Evolutionary conservation across 371 early-diverging fungal genomes (phyloP).

Genomic region (Apophysomyces variabilis): DNA sequence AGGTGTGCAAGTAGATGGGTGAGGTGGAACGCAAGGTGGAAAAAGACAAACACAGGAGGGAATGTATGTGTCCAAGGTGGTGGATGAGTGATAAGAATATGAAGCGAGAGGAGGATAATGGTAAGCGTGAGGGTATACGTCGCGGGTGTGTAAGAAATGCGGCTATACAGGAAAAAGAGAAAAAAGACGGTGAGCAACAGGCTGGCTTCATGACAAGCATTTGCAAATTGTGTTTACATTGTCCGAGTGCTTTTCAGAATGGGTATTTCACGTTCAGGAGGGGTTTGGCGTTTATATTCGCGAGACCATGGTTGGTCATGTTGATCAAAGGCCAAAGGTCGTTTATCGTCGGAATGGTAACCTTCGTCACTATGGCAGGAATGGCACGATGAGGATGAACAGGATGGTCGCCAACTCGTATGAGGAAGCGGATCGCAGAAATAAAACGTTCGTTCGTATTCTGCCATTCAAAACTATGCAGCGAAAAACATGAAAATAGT

Average conservation of each 20-base stretch:
- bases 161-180: conserved; percentile 27
- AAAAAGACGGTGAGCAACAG: background rate
- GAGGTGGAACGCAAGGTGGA: conserved; percentile 59
- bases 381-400: conserved; percentile 27
- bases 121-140: conserved; percentile 49
- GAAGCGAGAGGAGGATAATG: conserved; percentile 44
- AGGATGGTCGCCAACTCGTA: conserved; percentile 17
- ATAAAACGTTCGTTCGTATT: conserved; percentile 22
- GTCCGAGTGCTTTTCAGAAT: conserved; percentile 48
- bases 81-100: conserved; percentile 44
- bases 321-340: conserved; percentile 18
- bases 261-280: conserved; percentile 35
- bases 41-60: conserved; percentile 56
- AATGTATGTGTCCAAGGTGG: conserved; percentile 55
- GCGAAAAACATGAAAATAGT: background rate
- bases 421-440: conserved; percentile 21
- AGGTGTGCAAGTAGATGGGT: conserved; percentile 54
- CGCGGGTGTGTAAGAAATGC: conserved; percentile 39
- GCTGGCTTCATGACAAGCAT: background rate
- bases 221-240: conserved; percentile 27
- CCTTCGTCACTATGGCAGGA: conserved; percentile 47
- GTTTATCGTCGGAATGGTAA: conserved; percentile 48
- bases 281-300: conserved; percentile 15
- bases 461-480: conserved; percentile 20
- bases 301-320: conserved; percentile 5